Conservation (phyloP, 495 filamentous ascomycete genomes). For the Tuber magnatum region DNA sequence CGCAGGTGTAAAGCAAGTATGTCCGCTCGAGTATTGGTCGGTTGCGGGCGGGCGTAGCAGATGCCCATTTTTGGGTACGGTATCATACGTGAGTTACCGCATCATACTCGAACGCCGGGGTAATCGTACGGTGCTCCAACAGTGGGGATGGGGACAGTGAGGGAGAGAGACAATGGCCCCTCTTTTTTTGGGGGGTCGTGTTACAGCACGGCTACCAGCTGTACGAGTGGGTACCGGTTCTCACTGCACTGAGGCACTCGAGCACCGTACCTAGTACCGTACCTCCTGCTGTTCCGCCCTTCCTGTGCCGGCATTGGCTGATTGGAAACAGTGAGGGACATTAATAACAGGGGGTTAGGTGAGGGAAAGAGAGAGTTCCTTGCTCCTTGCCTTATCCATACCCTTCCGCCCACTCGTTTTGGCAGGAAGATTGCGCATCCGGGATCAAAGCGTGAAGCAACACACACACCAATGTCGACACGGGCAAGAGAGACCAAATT, state of each 20-base stretch:
- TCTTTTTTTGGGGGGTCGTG: constrained; percentile 17
- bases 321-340: not conserved
- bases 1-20: not conserved
- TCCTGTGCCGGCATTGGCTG: not conserved
- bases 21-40: not conserved
- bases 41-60: not conserved
- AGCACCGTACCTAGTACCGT: too few species aligned
- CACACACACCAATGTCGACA: not conserved
- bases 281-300: too few species aligned
- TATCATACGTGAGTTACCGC: not conserved
- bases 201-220: too few species aligned
- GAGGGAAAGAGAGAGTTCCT: constrained; percentile 6
- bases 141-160: not conserved
- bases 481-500: not conserved
- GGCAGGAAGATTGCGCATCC: not conserved
- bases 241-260: too few species aligned
- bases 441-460: not conserved
- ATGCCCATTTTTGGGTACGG: not conserved
- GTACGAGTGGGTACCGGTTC: too few species aligned
- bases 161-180: constrained; percentile 18
- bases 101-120: not conserved
- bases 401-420: constrained; percentile 18
- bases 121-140: not conserved
- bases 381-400: constrained; percentile 34
- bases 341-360: not conserved